A percentile compares a stretch with the other conserved stretches of the same genome.
phyloP scores from a whole-genome alignment of 768 basidiomycete genomes.

The Lactarius sp. region DNA sequence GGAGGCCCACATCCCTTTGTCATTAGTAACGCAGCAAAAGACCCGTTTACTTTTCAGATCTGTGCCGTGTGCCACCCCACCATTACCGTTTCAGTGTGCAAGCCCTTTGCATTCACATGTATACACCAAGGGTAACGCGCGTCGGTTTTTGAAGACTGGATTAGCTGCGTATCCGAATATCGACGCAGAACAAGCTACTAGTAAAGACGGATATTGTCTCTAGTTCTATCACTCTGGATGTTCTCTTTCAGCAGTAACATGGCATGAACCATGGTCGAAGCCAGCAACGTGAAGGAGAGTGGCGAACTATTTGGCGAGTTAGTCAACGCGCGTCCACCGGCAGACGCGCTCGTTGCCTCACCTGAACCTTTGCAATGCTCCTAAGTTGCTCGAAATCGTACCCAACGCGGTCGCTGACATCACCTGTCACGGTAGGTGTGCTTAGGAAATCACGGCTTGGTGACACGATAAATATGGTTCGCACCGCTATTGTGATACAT shows the following conservation, averaged over 20 bases:
- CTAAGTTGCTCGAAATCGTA: slow-evolving; percentile 81
- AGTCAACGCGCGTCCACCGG: background rate
- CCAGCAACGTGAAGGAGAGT: slow-evolving; percentile 37
- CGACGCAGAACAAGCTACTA: background rate
- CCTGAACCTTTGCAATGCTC: slow-evolving; percentile 86
- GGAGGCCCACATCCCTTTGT: too few species aligned
- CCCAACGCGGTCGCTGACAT: slow-evolving; percentile 70
- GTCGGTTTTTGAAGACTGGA: background rate
- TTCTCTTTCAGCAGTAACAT: background rate
- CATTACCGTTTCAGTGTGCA: too few species aligned
- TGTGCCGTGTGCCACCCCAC: too few species aligned
- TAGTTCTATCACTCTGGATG: background rate
- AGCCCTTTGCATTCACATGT: background rate
- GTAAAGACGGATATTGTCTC: background rate
- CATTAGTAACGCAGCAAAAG: too few species aligned
- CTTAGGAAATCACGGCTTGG: background rate
- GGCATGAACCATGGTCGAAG: slow-evolving; percentile 27
- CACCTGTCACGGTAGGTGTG: slow-evolving; percentile 42
- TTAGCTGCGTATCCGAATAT: background rate
- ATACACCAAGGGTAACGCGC: background rate
- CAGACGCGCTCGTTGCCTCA: slow-evolving; percentile 30
- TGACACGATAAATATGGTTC: background rate
- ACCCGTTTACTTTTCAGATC: too few species aligned
- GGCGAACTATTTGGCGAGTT: slow-evolving; percentile 29
- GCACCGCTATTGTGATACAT: slow-evolving; percentile 84